phyloP scores from a whole-genome alignment of 352 stramenopile species.

The Phytophthora pistaciae region DNA sequence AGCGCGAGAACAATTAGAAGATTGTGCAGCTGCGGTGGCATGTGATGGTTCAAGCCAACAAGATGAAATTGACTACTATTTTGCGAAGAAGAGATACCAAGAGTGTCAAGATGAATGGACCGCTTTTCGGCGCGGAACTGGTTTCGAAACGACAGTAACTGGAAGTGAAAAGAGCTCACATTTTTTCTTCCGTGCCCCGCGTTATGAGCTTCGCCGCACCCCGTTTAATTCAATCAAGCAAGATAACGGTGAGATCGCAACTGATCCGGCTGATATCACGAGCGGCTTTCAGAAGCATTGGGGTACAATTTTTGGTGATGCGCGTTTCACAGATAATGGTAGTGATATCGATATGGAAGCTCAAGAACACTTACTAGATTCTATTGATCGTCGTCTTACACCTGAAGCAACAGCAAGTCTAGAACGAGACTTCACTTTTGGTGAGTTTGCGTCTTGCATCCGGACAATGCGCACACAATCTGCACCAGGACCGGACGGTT shows the following conservation, averaged over 20 bases:
- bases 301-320: background rate
- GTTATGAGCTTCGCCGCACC: background rate
- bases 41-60: background rate
- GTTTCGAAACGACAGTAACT: background rate
- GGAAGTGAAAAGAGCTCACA: background rate
- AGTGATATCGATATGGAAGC: background rate
- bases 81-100: background rate
- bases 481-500: slow-evolving; percentile 3
- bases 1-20: slow-evolving; percentile 3
- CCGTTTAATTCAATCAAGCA: background rate
- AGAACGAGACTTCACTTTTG: background rate
- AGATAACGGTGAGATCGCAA: background rate
- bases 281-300: background rate
- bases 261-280: background rate
- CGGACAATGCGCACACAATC: background rate
- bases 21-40: slow-evolving; percentile 7
- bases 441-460: background rate
- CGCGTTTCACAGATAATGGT: background rate
- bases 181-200: background rate
- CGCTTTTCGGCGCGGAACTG: background rate
- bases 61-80: slow-evolving; percentile 7
- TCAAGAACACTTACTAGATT: background rate
- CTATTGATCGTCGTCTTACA: background rate
- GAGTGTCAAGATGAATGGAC: slow-evolving; percentile 3
- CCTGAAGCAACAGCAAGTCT: background rate